These are phyloP conservation scores for Fusarium lyarnte DNA, from an alignment of 2,329 filamentous ascomycete species.

Conservation along the genomic window DNA sequence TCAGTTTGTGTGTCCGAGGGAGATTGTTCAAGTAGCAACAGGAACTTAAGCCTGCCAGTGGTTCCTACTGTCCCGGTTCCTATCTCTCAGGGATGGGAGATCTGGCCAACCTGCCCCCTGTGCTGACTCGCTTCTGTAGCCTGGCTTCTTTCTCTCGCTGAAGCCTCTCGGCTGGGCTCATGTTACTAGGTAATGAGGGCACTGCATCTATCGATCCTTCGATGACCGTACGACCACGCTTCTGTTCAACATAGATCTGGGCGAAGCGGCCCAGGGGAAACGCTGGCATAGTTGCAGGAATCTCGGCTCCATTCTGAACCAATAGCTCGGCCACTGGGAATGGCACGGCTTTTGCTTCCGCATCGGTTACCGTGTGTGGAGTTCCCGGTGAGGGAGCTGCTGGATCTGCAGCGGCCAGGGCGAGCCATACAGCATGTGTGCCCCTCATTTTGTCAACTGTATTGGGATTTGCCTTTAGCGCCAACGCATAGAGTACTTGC, in stretches of 20 bases:
- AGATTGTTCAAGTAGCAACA: conserved; percentile 50
- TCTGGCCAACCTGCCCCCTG: conserved; percentile 76
- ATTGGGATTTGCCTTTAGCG: conserved; percentile 88
- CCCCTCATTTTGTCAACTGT: conserved; percentile 84
- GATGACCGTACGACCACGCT: conserved; percentile 59
- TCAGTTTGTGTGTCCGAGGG: conserved; percentile 40
- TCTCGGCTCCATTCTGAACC: conserved; percentile 91
- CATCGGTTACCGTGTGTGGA: conserved; percentile 54
- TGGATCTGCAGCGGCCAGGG: conserved; percentile 91
- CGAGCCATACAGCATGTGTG: conserved; percentile 90
- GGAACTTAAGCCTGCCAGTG: conserved; percentile 50
- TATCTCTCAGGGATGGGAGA: conserved; percentile 71
- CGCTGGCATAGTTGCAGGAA: conserved; percentile 78
- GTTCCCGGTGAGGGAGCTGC: conserved; percentile 72
- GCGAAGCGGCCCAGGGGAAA: conserved; percentile 86
- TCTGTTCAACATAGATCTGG: conserved; percentile 86
- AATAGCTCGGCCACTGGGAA: conserved; percentile 93
- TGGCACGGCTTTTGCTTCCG: conserved; percentile 65
- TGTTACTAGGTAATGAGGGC: conserved; percentile 64
- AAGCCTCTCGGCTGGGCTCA: conserved; percentile 58
- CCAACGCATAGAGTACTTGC: conserved; percentile 89
- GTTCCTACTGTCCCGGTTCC: conserved; percentile 55
- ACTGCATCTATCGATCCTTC: conserved; percentile 65
- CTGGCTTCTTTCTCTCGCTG: conserved; percentile 73
- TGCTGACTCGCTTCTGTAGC: conserved; percentile 82